These are phyloP conservation scores for Saccharomyces pastorianus DNA, from an alignment of 1,139 yeast species.

Conservation along the genomic window DNA sequence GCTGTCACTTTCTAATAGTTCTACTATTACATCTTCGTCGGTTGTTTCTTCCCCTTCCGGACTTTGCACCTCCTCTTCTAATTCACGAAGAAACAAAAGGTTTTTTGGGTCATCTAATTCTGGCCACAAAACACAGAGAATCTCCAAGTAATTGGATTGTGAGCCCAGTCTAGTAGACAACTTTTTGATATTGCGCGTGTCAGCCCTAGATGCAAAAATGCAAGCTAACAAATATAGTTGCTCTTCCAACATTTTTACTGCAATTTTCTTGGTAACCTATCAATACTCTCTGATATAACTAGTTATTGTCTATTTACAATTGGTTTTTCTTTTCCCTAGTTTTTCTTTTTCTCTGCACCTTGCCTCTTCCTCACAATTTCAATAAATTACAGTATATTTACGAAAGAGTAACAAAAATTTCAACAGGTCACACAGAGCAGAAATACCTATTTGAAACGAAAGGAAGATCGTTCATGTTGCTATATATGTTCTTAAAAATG, in stretches of 20 bases:
- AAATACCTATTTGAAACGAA: not conserved
- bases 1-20: conserved; percentile 15
- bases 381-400: not conserved
- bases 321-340: not conserved
- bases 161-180: conserved; percentile 4
- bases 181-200: conserved; percentile 9
- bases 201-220: conserved; percentile 20
- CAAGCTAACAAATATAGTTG: conserved; percentile 22
- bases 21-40: conserved; percentile 13
- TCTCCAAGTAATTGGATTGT: conserved; percentile 14
- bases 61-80: not conserved
- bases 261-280: not conserved
- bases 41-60: not conserved
- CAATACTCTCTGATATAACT: not conserved
- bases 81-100: conserved; percentile 15
- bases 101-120: conserved; percentile 24
- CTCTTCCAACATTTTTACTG: conserved; percentile 11
- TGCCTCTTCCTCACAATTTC: not conserved
- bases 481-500: conserved; percentile 1
- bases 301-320: not conserved
- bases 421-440: not conserved
- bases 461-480: not conserved
- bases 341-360: not conserved
- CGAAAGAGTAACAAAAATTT: not conserved
- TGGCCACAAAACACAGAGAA: conserved; percentile 28